These are phyloP conservation scores for Xylaria acuta DNA, from an alignment of 495 filamentous ascomycete species.

Conservation along the genomic window DNA sequence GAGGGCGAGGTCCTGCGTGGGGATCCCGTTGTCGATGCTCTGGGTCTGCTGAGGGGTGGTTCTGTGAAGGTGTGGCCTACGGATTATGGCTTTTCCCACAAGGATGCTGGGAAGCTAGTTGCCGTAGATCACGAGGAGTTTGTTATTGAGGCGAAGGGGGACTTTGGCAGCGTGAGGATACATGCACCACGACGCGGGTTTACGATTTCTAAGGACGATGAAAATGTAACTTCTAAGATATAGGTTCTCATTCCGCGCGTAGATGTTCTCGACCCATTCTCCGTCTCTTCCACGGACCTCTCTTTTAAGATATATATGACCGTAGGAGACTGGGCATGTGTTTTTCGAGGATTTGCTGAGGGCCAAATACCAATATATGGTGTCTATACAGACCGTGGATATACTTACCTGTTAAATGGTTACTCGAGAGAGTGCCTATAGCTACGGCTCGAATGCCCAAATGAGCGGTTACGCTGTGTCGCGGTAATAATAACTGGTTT, in stretches of 20 bases:
- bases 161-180: conserved; percentile 51
- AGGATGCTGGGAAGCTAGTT: conserved; percentile 60
- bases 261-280: not conserved
- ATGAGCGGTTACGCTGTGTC: not conserved
- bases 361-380: not conserved
- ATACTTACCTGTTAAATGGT: not conserved
- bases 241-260: not conserved
- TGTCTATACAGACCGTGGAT: not conserved
- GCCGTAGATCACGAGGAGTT: conserved; percentile 55
- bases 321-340: not conserved
- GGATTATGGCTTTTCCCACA: conserved; percentile 60
- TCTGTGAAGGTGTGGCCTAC: conserved; percentile 61
- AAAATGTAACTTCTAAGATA: conserved; percentile 16
- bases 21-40: conserved; percentile 38
- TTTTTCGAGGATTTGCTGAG: not conserved
- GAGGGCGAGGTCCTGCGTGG: conserved; percentile 51
- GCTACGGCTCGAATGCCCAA: not conserved
- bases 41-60: conserved; percentile 53
- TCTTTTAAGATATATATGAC: not conserved
- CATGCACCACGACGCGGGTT: conserved; percentile 65
- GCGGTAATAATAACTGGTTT: not conserved
- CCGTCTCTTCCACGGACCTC: no score
- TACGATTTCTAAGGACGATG: conserved; percentile 45
- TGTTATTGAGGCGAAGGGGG: conserved; percentile 55
- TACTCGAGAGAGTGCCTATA: not conserved